These are phyloP conservation scores for Chrysoporthe puriensis DNA, from an alignment of 2,329 filamentous ascomycete species.

Conservation along the genomic window DNA sequence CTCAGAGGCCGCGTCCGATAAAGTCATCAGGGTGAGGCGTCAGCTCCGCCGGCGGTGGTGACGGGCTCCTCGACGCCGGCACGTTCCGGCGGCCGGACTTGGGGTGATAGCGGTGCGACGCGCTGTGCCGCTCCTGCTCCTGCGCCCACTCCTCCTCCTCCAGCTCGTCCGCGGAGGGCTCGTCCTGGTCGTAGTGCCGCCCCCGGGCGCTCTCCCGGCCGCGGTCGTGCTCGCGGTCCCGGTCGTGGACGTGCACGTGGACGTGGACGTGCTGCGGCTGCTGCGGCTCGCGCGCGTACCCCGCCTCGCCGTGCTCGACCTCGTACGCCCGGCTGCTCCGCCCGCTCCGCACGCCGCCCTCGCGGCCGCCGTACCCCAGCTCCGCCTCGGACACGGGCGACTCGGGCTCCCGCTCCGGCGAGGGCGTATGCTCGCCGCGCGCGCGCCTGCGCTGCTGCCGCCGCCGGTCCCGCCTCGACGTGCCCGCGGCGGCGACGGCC, in stretches of 20 bases:
- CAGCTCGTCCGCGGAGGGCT: slow-evolving; percentile 16
- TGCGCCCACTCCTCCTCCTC: slow-evolving; percentile 23
- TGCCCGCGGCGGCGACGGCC: not conserved
- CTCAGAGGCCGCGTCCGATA: slow-evolving; percentile 20
- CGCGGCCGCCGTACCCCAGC: not conserved
- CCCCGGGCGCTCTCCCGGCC: not conserved
- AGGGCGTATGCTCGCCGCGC: slow-evolving; percentile 5
- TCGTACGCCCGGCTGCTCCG: not conserved
- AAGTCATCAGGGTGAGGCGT: slow-evolving; percentile 21
- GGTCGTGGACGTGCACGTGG: slow-evolving; percentile 17
- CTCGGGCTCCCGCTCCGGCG: not conserved
- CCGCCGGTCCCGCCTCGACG: slow-evolving; percentile 4
- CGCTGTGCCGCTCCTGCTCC: slow-evolving; percentile 17
- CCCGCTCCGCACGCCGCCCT: not conserved
- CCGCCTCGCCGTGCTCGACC: not conserved
- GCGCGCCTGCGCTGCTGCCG: slow-evolving; percentile 12
- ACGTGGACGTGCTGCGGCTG: slow-evolving; percentile 21
- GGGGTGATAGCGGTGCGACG: slow-evolving; percentile 23
- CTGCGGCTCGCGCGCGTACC: not conserved
- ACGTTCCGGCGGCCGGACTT: slow-evolving; percentile 23
- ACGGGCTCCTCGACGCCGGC: slow-evolving; percentile 12
- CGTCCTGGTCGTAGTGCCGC: not conserved
- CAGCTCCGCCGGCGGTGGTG: slow-evolving; percentile 12
- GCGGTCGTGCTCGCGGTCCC: not conserved
- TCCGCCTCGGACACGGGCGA: not conserved